phyloP scores from a whole-genome alignment of 2,329 filamentous ascomycete species.

The Graphium sp. region DNA sequence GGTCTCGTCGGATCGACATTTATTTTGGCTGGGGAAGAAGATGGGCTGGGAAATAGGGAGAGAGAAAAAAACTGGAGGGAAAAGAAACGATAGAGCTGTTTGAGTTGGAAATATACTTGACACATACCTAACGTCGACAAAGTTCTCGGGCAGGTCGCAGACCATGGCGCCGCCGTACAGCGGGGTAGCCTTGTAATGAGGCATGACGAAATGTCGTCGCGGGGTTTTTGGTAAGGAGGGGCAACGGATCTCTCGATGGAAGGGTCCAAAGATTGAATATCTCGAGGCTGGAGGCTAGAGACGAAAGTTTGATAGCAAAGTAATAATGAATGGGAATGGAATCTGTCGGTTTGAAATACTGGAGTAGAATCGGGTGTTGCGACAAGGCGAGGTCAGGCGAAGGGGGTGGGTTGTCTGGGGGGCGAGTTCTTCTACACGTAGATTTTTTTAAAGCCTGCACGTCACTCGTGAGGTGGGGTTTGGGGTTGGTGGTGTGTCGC shows the following conservation, averaged over 20 bases:
- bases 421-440: no score
- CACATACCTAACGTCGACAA: constrained; percentile 55
- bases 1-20: background rate
- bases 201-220: constrained; percentile 17
- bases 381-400: no score
- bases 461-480: no score
- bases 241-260: no score
- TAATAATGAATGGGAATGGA: no score
- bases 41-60: background rate
- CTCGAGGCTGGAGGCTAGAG: background rate
- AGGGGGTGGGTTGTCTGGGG: no score
- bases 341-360: background rate
- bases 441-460: no score
- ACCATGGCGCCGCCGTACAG: constrained; percentile 61
- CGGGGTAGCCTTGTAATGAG: constrained; percentile 36
- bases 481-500: no score
- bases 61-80: constrained; percentile 2
- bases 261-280: background rate
- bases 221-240: constrained; percentile 1
- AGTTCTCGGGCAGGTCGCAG: constrained; percentile 48
- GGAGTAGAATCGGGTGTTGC: background rate
- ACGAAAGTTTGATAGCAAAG: background rate
- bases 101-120: no score
- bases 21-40: constrained; percentile 4
- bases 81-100: no score